Evolutionary conservation across 257 asterid genomes (phyloP), one percentile per base, ranked within the genome.

Genomic region (Solanum sejunctum): DNA sequence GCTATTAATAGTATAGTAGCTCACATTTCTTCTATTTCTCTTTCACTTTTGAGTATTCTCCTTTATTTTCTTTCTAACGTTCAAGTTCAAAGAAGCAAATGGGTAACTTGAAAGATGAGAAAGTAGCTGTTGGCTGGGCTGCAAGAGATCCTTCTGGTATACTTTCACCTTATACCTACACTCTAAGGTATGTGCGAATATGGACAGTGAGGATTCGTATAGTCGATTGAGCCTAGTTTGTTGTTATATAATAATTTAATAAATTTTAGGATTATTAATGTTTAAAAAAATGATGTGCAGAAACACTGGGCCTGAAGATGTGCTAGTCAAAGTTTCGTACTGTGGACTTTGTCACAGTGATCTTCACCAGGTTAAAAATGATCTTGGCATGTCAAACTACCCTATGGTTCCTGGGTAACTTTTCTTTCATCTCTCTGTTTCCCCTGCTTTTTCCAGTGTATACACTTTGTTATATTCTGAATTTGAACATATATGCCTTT

Each of bases 321-420:
- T 96, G 64, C 91, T 90, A 85, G 78, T 94, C 88, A 96, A 87
- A 89, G 98, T 96, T 87, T 86, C 89, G 28, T 91, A 91, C 90
- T 96, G 98, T 85, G 99, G 99, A 85, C 85, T 96, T 84, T 96
- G 99, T 86, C 99, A 96, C 84, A 90, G 92, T 5, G 99, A 96
- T 84, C 36, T 96, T 89, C 98, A 96, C 79, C 98, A 96, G 89
- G 21, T 89, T 82, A 96, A 96, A 84, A 96, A 96, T 88, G 97
- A 96, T 56, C 98, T 96, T 45, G 98, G 99, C 93, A 93, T 91
- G 97, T 96, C 98, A 89, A 93, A 91, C 67, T 96, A 93, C 86
- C 98, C 98, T 84, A 93, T 96, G 98, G 99, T 96, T 87, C 99
- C 99, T 2, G 99, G 99, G 99, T 96, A 96, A 3, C 8, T 78